Percentiles rank a stretch among this genome's conserved stretches.
Conservation (phyloP, 176 grass and related monocot genomes). For the Poa annua region DNA sequence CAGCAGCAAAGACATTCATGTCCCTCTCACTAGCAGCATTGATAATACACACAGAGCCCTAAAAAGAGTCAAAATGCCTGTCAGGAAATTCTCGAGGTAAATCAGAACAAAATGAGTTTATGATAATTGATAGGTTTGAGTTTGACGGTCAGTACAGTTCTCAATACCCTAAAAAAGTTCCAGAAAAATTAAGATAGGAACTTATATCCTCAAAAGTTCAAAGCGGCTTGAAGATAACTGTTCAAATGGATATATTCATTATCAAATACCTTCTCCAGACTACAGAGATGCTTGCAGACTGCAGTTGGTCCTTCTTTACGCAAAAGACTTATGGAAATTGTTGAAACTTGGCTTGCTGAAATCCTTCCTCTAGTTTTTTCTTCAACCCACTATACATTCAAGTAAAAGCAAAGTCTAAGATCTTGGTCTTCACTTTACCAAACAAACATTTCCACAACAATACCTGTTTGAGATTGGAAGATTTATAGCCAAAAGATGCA, state of each 20-base stretch:
- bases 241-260: not conserved
- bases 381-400: constrained; percentile 84
- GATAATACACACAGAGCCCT: constrained; percentile 91
- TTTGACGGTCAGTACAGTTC: constrained; percentile 5
- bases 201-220: not conserved
- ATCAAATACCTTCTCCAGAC: constrained; percentile 61
- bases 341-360: constrained; percentile 68
- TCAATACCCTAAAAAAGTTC: not conserved
- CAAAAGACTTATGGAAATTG: constrained; percentile 82
- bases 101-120: not conserved
- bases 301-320: constrained; percentile 86
- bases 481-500: constrained; percentile 95
- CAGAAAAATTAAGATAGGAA: not conserved
- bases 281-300: constrained; percentile 76
- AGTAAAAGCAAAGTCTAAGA: constrained; percentile 32
- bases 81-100: constrained; percentile 26
- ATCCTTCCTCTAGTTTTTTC: constrained; percentile 84
- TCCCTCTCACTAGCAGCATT: constrained; percentile 93
- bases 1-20: constrained; percentile 86
- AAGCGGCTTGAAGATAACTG: constrained; percentile 15
- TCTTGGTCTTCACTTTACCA: not conserved
- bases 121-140: constrained; percentile 8
- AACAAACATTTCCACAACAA: constrained; percentile 15
- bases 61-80: constrained; percentile 37
- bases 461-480: constrained; percentile 98